These are phyloP conservation scores for Wickerhamomyces queroliae DNA, from an alignment of 805 yeast species.

Conservation along the genomic window DNA sequence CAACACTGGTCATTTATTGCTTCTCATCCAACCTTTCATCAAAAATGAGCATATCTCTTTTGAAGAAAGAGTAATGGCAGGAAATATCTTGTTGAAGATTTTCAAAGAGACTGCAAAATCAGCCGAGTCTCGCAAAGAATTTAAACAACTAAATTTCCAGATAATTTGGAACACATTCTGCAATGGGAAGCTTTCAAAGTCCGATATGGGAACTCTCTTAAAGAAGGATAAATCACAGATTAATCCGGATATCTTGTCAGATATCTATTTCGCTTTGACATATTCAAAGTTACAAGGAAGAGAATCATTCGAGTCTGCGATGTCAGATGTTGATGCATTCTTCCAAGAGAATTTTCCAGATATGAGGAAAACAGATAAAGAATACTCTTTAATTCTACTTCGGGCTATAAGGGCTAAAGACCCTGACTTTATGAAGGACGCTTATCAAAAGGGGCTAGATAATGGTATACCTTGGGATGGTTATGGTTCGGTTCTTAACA, in stretches of 20 bases:
- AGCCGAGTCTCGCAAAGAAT: not conserved
- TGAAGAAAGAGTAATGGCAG: not conserved
- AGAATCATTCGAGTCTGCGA: not conserved
- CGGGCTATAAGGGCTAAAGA: constrained; percentile 5
- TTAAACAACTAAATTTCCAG: not conserved
- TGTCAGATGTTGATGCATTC: not conserved
- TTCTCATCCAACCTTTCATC: not conserved
- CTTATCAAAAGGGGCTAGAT: constrained; percentile 29
- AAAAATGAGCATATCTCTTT: not conserved
- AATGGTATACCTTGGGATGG: constrained; percentile 40
- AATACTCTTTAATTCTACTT: constrained; percentile 8
- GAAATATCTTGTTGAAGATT: not conserved
- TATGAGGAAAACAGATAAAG: constrained; percentile 3
- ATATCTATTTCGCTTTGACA: not conserved
- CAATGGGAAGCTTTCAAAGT: constrained; percentile 7
- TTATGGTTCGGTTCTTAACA: constrained; percentile 17
- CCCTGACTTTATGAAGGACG: constrained; percentile 10
- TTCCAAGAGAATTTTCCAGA: not conserved
- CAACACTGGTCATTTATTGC: no score
- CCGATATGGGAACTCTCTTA: not conserved
- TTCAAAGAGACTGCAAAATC: not conserved
- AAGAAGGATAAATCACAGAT: not conserved
- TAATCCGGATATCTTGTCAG: not conserved
- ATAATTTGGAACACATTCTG: not conserved
- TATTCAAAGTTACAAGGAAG: not conserved